Evolutionary conservation across 225 moss, liverwort and hornwort species (phyloP), one percentile per base, ranked within the genome.

Genomic region (Pseudisothecium myosuroides): DNA sequence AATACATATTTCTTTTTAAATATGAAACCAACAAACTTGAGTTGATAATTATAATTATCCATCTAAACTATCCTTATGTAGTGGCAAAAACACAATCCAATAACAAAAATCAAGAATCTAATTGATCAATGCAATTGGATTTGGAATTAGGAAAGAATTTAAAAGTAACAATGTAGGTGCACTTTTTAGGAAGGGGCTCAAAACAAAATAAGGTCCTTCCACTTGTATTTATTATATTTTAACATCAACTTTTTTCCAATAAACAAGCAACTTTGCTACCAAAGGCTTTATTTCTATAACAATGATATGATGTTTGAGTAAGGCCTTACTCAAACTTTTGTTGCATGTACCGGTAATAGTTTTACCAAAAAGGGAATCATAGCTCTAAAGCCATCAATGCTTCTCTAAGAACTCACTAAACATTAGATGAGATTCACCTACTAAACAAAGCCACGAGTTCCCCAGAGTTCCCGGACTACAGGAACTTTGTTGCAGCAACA

Each of bases 271-370:
- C 7, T 49, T 19, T 31, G 12, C 75, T 19, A 49, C 1, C 11
- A 31, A 31, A 32, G 4, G 4, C 6, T 31, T 47, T 74, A 17
- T 16, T 2, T 43, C 10, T 16, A 72, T 43, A 72, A 43, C 9
- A 43, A 43, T 43, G 10, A 6, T 45, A 28, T 45, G 3, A 72
- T 72, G 9, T 43, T 43, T 0, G 0, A 43, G 0, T 41, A 8
- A 26, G 23, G 41, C 41, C 17, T 45, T 73, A 6, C 2, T 29
- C 18, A 31, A 74, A 26, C 3, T 27, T 54, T 73, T 47, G 18
- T 73, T 0, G 0, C 2, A 29, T 47, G 1, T n/a, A n/a, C n/a
- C n/a, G n/a, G n/a, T 29, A 29, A 73, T 0, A 6, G 0, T 29
- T 45, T 73, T 6, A 73, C 2, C 11, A 29, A 17, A 10, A 2